Conservation (phyloP, 1,284 basidiomycete species). For the Puccinia horiana region DNA sequence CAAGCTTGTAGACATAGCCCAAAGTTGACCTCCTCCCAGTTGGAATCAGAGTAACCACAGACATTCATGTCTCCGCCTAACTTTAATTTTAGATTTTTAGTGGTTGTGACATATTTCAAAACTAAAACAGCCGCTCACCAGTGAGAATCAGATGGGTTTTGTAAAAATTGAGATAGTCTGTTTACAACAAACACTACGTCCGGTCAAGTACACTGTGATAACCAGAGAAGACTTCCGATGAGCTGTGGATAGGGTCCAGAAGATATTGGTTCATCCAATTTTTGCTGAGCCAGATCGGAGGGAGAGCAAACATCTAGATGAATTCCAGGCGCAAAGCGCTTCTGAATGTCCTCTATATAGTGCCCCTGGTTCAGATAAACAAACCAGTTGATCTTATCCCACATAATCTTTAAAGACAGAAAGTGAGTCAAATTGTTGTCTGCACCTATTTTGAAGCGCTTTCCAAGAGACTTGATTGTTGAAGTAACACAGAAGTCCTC, state of each 20-base stretch:
- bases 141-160: not conserved
- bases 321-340: no score
- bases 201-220: not conserved
- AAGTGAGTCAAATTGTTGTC: no score
- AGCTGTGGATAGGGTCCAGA: not conserved
- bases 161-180: not conserved
- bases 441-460: no score
- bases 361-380: no score
- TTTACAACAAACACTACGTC: not conserved
- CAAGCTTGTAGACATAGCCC: not conserved
- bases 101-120: not conserved
- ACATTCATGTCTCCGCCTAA: not conserved
- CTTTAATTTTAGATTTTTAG: not conserved
- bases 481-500: no score
- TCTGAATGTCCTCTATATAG: no score
- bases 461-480: no score
- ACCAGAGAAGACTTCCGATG: not conserved
- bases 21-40: conserved; percentile 12
- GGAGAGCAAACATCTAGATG: not conserved
- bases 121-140: not conserved
- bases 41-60: not conserved
- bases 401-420: no score
- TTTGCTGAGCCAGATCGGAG: not conserved
- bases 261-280: not conserved
- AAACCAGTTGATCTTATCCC: no score